These are phyloP conservation scores for Taphrina betulina DNA, from an alignment of 1,139 yeast genomes.

Conservation along the genomic window DNA sequence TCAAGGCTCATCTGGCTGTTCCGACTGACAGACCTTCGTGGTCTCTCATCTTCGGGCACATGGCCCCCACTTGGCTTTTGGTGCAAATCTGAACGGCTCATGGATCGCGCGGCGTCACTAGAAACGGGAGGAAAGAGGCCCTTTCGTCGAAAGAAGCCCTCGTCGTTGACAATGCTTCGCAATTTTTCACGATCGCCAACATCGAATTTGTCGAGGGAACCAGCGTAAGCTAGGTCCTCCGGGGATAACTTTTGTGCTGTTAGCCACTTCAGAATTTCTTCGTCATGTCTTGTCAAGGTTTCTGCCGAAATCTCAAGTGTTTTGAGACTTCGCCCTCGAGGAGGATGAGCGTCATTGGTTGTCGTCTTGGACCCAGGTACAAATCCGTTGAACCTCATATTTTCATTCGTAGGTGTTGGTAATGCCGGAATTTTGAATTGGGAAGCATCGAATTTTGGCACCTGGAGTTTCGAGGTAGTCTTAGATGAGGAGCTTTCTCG, in stretches of 20 bases:
- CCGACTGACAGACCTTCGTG: conserved; percentile 1
- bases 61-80: too few species aligned
- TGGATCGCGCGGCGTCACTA: neutral
- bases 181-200: neutral
- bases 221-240: neutral
- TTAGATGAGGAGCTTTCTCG: neutral
- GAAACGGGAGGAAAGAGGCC: conserved; percentile 2
- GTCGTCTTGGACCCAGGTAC: neutral
- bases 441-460: conserved; percentile 16
- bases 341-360: neutral
- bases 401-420: conserved; percentile 25
- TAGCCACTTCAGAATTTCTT: conserved; percentile 9
- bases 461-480: conserved; percentile 1
- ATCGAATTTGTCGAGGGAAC: neutral
- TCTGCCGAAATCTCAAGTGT: conserved; percentile 8
- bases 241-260: neutral
- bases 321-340: conserved; percentile 4
- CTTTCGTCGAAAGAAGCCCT: conserved; percentile 15
- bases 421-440: conserved; percentile 18
- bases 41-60: neutral
- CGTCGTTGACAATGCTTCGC: neutral
- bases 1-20: neutral
- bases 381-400: too few species aligned
- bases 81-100: neutral
- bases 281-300: conserved; percentile 18